These are phyloP conservation scores for Dactylellina sp. DNA, from an alignment of 2,329 filamentous ascomycete genomes.

Conservation along the genomic window DNA sequence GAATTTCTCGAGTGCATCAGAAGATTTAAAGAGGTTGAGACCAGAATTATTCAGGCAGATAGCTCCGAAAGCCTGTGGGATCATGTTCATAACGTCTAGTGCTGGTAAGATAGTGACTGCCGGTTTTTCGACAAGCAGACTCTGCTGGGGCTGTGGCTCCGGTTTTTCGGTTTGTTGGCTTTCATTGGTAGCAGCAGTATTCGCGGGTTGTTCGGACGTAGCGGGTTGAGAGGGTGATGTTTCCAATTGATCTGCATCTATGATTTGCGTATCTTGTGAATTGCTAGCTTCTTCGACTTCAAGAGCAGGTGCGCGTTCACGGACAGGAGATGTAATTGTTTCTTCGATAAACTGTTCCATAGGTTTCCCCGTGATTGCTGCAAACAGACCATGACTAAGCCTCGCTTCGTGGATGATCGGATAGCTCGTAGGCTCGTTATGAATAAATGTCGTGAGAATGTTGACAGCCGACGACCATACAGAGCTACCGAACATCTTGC, in stretches of 20 bases:
- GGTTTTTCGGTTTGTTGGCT: slow-evolving; percentile 35
- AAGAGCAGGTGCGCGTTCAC: slow-evolving; percentile 38
- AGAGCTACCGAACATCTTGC: slow-evolving; percentile 83
- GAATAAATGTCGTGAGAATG: slow-evolving; percentile 94
- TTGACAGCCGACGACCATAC: slow-evolving; percentile 96
- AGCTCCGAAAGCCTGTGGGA: slow-evolving; percentile 89
- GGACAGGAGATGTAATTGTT: slow-evolving; percentile 24
- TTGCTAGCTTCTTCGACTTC: slow-evolving; percentile 33
- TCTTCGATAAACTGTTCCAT: slow-evolving; percentile 49
- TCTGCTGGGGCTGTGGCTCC: no score
- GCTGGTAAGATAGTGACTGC: slow-evolving; percentile 85
- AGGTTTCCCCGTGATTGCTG: slow-evolving; percentile 75
- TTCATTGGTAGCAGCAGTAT: slow-evolving; percentile 11
- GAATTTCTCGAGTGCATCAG: slow-evolving; percentile 83
- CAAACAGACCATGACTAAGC: slow-evolving; percentile 85
- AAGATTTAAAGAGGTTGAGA: slow-evolving; percentile 86
- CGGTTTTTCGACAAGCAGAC: slow-evolving; percentile 60
- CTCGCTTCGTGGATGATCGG: slow-evolving; percentile 94
- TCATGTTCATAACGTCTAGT: slow-evolving; percentile 84
- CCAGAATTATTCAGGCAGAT: slow-evolving; percentile 91
- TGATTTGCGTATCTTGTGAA: slow-evolving; percentile 54
- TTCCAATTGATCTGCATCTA: slow-evolving; percentile 48
- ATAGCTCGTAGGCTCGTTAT: slow-evolving; percentile 98
- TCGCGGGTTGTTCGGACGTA: background rate
- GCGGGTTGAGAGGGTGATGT: slow-evolving; percentile 30